Conservation (phyloP, 1,284 basidiomycete species). For the Stygiomarasmius scandens region DNA sequence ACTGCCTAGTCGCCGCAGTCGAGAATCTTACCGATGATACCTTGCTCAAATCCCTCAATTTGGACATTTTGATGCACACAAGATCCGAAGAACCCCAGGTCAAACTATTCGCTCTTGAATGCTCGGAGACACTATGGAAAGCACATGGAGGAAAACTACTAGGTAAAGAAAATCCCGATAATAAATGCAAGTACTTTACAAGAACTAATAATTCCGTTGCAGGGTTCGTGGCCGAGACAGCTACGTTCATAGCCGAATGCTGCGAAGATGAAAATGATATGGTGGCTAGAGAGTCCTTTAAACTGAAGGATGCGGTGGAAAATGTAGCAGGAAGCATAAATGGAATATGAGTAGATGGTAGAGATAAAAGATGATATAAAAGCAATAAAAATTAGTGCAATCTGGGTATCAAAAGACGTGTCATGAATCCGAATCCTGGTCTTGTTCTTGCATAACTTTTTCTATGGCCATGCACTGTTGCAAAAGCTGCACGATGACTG, state of each 20-base stretch:
- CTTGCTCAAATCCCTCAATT: constrained; percentile 81
- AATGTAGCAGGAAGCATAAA: constrained; percentile 67
- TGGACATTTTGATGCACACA: constrained; percentile 84
- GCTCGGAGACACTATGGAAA: constrained; percentile 78
- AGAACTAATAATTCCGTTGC: constrained; percentile 7
- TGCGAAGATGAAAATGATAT: constrained; percentile 82
- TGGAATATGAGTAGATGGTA: constrained; percentile 44
- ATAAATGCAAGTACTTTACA: constrained; percentile 4
- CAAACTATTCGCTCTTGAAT: constrained; percentile 72
- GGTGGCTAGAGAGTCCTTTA: constrained; percentile 68
- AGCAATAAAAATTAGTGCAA: constrained; percentile 6
- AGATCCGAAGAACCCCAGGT: constrained; percentile 75
- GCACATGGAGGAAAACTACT: constrained; percentile 73
- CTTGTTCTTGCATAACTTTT: constrained; percentile 43
- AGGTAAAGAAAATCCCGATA: constrained; percentile 46
- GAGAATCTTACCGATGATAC: constrained; percentile 60
- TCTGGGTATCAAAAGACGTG: constrained; percentile 17
- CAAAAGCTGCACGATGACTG: constrained; percentile 65
- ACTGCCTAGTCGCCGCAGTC: constrained; percentile 56
- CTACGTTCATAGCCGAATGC: constrained; percentile 83
- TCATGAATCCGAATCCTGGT: constrained; percentile 18
- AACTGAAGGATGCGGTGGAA: constrained; percentile 69
- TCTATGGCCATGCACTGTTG: constrained; percentile 71
- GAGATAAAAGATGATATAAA: background rate
- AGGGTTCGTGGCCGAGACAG: constrained; percentile 77